Evolutionary conservation across 805 yeast genomes (phyloP), one percentile per base, ranked within the genome.

Genomic region (Kluyveromyces aestuarii): DNA sequence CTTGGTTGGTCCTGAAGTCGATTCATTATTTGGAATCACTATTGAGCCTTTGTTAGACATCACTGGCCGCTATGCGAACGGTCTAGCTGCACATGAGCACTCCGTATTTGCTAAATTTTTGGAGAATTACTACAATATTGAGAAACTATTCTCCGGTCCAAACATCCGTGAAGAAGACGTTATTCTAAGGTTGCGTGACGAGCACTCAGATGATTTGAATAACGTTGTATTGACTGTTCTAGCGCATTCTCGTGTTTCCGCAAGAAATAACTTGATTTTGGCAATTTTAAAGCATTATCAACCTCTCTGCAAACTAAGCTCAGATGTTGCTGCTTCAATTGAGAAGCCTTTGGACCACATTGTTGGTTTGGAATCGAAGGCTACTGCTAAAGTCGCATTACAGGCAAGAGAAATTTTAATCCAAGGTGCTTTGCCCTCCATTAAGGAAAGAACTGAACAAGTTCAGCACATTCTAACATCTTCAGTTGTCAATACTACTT

Each of bases 391-490:
- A 74, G 97, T 91, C 45, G 87, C 96, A 27, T 74, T 93, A 63
- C 89, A 87, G 69, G 97, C 98, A 1, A 82, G 98, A 66, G 99
- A 95, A 71, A 85, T 95, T 51, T 78, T 93, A 61, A 93, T 93
- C 61, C 96, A 90, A 74, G 93, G 97, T 67, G 88, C 98, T 30
- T 76, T 93, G 71, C 99, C 99, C 37, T 89, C 98, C 3, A 83
- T 89, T 54, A 82, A 87, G 68, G 99, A 93, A 71, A 82, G 98
- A 73, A 84, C 96, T 33, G 97, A 91, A 67, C 99, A 95, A 73
- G 78, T 93, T 63, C 98, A 95, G 72, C 97, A 91, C 67, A 93
- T 93, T 59, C 77, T 93, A 69, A 82, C 88, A 68, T 81, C 95
- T 9, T 82, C 96, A 37, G 98, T 93, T 44, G 86, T 90, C 58